Evolutionary conservation across 345 rosid genomes (phyloP).

Genomic region (Eucalyptus microcorys): DNA sequence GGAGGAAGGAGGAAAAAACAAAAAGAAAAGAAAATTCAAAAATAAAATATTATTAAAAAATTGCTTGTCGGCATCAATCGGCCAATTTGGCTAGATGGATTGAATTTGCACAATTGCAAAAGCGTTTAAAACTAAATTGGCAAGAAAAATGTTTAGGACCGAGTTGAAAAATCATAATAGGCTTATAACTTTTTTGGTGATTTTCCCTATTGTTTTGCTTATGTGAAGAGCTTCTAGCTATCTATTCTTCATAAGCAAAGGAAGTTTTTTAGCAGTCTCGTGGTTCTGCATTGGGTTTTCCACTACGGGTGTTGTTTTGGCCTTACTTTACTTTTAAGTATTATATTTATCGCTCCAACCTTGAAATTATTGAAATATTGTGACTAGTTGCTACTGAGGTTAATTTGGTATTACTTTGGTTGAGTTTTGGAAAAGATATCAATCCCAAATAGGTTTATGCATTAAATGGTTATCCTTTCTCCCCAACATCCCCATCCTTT

Average conservation of each 20-base stretch:
- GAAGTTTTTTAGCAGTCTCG: background rate
- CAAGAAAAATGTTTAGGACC: too few relatives aligned
- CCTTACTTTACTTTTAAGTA: background rate
- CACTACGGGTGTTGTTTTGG: background rate
- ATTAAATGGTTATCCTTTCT: background rate
- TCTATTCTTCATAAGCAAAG: too few relatives aligned
- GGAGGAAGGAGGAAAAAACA: too few relatives aligned
- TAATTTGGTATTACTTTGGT: background rate
- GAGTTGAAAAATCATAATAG: too few relatives aligned
- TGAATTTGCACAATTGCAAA: too few relatives aligned
- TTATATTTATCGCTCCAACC: background rate
- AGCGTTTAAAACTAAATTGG: too few relatives aligned
- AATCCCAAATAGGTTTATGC: background rate
- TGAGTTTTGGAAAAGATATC: background rate
- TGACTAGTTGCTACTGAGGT: background rate
- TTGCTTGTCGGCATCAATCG: rapidly evolving
- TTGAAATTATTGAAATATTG: background rate
- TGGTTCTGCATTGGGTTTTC: background rate
- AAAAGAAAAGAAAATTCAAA: too few relatives aligned
- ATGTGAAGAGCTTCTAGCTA: background rate
- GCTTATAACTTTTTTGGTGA: too few relatives aligned
- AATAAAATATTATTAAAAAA: too few relatives aligned
- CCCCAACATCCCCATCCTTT: background rate
- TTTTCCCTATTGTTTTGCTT: background rate
- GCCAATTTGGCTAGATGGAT: too few relatives aligned